Evolutionary conservation across 1,139 yeast species (phyloP).

Genomic region (Debaryomyces udenii): DNA sequence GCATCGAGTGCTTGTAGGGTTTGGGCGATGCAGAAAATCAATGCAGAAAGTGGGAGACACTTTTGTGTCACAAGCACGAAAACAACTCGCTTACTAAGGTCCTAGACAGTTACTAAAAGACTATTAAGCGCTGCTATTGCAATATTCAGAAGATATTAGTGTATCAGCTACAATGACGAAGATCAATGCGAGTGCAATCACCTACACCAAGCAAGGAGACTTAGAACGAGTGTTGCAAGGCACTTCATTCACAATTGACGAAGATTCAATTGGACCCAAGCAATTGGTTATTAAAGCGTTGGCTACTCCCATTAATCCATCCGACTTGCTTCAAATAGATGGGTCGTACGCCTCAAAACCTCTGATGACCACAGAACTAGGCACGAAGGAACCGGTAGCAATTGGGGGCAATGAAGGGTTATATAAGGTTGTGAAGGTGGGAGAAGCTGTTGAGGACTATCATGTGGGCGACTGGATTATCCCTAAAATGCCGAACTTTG

Average conservation of each 20-base stretch:
- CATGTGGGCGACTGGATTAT: constrained; percentile 36
- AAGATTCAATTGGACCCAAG: constrained; percentile 33
- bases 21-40: too few species aligned
- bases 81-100: too few species aligned
- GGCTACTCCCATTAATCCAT: constrained; percentile 89
- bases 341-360: constrained; percentile 95
- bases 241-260: constrained; percentile 35
- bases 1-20: too few species aligned
- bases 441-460: constrained; percentile 23
- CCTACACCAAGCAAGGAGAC: constrained; percentile 25
- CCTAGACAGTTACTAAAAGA: too few species aligned
- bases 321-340: constrained; percentile 86
- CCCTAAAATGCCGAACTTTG: constrained; percentile 33
- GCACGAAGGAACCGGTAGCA: constrained; percentile 65
- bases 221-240: constrained; percentile 18
- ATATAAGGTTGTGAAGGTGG: constrained; percentile 29
- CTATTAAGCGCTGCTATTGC: too few species aligned
- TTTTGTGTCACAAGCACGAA: too few species aligned
- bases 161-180: constrained; percentile 6
- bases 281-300: constrained; percentile 58
- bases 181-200: constrained; percentile 27
- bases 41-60: too few species aligned
- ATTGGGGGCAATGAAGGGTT: constrained; percentile 70
- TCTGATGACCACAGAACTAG: constrained; percentile 51
- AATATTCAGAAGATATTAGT: too few species aligned